Percentiles rank a stretch among this genome's conserved stretches.
Evolutionary conservation across 352 stramenopile species (phyloP).

Genomic region (Phytophthora sojae): DNA sequence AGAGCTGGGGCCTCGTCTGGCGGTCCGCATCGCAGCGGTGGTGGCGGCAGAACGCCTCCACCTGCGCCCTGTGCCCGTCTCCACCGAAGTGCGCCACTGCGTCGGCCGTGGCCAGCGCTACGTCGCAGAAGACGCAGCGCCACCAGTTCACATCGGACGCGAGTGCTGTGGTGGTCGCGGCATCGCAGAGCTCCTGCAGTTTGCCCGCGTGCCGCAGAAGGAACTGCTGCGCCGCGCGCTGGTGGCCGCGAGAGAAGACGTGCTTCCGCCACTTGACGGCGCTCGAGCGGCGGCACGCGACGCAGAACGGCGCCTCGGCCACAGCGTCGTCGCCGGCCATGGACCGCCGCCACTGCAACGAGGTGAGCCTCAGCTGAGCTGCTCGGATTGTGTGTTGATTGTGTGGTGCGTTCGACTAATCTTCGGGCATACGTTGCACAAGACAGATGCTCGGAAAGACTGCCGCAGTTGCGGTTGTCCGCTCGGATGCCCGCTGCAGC

Average conservation of each 20-base stretch:
- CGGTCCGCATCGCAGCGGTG: slow-evolving; percentile 65
- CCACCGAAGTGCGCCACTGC: slow-evolving; percentile 55
- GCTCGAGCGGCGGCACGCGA: slow-evolving; percentile 67
- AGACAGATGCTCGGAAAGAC: slow-evolving; percentile 19
- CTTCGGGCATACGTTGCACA: slow-evolving; percentile 10
- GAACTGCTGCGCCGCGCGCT: slow-evolving; percentile 51
- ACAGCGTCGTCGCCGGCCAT: slow-evolving; percentile 34
- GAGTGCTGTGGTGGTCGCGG: too few relatives aligned
- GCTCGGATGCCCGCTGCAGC: slow-evolving; percentile 8
- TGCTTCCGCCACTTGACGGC: slow-evolving; percentile 74
- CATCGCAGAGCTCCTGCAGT: slow-evolving; percentile 44
- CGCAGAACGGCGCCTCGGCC: slow-evolving; percentile 55
- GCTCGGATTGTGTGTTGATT: slow-evolving; percentile 23
- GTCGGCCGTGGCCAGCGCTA: slow-evolving; percentile 9
- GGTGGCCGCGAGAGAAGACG: slow-evolving; percentile 68
- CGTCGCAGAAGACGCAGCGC: slow-evolving; percentile 59
- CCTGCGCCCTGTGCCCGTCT: slow-evolving; percentile 37
- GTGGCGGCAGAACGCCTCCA: slow-evolving; percentile 62
- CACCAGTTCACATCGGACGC: slow-evolving; percentile 9
- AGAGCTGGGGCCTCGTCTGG: slow-evolving; percentile 46
- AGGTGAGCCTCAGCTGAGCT: background rate
- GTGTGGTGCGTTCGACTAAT: slow-evolving; percentile 24
- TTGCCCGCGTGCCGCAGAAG: slow-evolving; percentile 36
- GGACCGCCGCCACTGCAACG: background rate
- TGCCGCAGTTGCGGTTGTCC: slow-evolving; percentile 12